Percentiles rank a stretch among this genome's conserved stretches.
Evolutionary conservation across 441 rosid species (phyloP).

Genomic region (Populus trichocarpa): DNA sequence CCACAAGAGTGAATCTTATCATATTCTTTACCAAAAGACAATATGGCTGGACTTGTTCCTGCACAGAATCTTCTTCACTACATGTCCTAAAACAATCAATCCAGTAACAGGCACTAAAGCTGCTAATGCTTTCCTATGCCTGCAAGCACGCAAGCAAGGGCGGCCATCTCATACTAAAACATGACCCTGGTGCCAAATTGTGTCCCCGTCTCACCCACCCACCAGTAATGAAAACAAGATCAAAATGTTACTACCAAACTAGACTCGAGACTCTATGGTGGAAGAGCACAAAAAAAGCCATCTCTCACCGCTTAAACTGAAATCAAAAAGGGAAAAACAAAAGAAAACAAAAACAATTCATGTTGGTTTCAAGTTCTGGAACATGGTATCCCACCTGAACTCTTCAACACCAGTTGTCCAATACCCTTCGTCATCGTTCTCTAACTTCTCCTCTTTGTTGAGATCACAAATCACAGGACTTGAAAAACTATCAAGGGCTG

Average conservation of each 20-base stretch:
- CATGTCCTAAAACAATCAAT: conserved; percentile 19
- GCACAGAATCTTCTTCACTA: not conserved
- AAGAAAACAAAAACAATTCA: conserved; percentile 23
- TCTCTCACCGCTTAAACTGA: conserved; percentile 52
- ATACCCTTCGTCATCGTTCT: conserved; percentile 32
- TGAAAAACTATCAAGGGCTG: conserved; percentile 39
- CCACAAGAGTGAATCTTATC: not conserved
- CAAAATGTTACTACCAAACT: conserved; percentile 9
- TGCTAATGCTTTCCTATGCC: conserved; percentile 8
- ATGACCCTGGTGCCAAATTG: conserved; percentile 23
- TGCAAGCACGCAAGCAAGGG: conserved; percentile 29
- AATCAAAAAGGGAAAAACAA: not conserved
- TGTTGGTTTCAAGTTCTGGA: conserved; percentile 81
- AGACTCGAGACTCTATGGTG: conserved; percentile 32
- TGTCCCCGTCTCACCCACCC: not conserved
- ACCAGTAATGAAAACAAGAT: conserved; percentile 14
- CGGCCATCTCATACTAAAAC: conserved; percentile 48
- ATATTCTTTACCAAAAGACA: not conserved
- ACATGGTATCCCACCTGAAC: conserved; percentile 83
- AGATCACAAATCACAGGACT: conserved; percentile 42
- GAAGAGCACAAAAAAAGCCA: conserved; percentile 53
- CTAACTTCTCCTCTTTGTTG: conserved; percentile 26
- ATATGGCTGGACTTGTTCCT: not conserved
- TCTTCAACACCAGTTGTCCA: conserved; percentile 54
- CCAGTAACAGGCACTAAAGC: not conserved